A percentile compares a stretch with the other conserved stretches of the same genome.
phyloP scores from a whole-genome alignment of 257 asterid genomes.

The Schizonepeta tenuifolia region DNA sequence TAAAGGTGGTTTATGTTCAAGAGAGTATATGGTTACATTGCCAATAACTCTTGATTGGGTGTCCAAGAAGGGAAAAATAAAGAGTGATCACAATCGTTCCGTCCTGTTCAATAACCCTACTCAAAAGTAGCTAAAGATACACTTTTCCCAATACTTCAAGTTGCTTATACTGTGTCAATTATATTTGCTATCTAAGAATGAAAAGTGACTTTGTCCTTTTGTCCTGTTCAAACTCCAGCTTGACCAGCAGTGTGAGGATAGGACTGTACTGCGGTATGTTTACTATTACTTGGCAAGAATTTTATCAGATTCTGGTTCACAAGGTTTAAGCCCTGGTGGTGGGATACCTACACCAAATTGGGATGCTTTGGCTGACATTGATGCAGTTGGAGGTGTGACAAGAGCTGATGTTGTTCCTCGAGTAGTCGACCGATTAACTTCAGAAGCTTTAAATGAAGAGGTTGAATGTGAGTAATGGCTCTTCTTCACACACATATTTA shows the following conservation, averaged over 20 bases:
- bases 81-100: not conserved
- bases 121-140: conserved; percentile 21
- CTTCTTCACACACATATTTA: conserved; percentile 15
- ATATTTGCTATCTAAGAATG: not conserved
- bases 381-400: conserved; percentile 97
- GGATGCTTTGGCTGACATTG: conserved; percentile 99
- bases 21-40: conserved; percentile 1
- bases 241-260: conserved; percentile 99
- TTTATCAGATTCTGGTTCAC: conserved; percentile 92
- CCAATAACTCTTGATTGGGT: conserved; percentile 19
- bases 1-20: conserved; percentile 12
- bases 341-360: conserved; percentile 99
- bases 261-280: conserved; percentile 95
- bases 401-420: conserved; percentile 99
- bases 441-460: conserved; percentile 94
- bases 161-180: conserved; percentile 4
- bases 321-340: conserved; percentile 95
- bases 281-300: conserved; percentile 98
- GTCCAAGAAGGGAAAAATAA: not conserved
- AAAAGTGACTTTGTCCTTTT: conserved; percentile 36
- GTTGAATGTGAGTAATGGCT: conserved; percentile 67
- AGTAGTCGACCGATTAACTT: conserved; percentile 76
- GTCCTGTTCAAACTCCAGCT: conserved; percentile 60
- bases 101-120: not conserved
- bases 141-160: conserved; percentile 15